Base-by-base conservation (phyloP, 2,329 filamentous ascomycete genomes). In the Exophiala spinifera region DNA sequence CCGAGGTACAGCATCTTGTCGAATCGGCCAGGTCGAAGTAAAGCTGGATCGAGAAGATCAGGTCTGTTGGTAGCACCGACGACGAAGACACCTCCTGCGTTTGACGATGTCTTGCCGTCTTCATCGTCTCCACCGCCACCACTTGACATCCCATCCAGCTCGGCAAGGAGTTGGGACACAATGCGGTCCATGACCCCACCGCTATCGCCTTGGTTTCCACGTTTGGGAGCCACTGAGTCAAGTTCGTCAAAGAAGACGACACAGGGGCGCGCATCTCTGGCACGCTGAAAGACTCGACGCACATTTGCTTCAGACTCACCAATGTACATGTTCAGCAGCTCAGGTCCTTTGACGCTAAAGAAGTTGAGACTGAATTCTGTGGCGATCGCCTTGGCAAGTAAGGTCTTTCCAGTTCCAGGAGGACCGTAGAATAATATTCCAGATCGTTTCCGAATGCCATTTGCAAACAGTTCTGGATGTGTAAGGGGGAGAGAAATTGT, bases 1-100 rank as follows among this genome's bases (percentile, higher is more conserved):
- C 94, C 94, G 11, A 99, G 79, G 67, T 97, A 99, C 25, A 99
- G 81, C 91, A 97, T 95, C 77, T 97, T 97, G 69, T 99, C 94
- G 70, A 99, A 97, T 56, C 92, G 81, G 2, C 92, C 92, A 1
- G 92, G 94, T 50, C 92, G 83, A 42, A 97, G 77, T 54, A 99
- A 76, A 3, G 92, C 94, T 61, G 89, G 89, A 68, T 99, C 92
- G 19, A 99, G 79, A 50, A 97, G 75, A 75, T 99, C 94, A 0
- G 94, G 94, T 59, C 92, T 78, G 74, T 99, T 99, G 4, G 92
- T 99, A 3, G 92, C 92, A 54, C 94, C 92, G 63, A 99, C 95
- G 23, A 97, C 94, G 69, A 97, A 97, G 4, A 97, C 92, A 17
- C 91, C 91, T 10, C 89, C 89, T 8, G 77, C 81, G 36, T 73